These are phyloP conservation scores for Platismatia glauca DNA, from an alignment of 495 filamentous ascomycete genomes.

Conservation along the genomic window DNA sequence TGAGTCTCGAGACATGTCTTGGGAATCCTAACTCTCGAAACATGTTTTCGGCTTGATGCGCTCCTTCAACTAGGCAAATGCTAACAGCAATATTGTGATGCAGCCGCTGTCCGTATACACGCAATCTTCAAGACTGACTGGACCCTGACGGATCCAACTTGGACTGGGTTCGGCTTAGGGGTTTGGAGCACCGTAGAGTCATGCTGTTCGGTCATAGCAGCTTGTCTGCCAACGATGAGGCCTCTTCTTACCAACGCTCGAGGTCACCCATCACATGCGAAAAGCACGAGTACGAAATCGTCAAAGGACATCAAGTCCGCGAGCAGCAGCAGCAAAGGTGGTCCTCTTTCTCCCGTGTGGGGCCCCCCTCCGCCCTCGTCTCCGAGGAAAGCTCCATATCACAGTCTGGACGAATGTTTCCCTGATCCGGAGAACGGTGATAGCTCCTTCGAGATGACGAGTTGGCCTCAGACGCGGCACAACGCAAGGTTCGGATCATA, in stretches of 20 bases:
- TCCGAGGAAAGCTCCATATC: not conserved
- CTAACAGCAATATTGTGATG: not conserved
- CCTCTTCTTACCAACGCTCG: conserved; percentile 37
- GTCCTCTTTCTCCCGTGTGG: not conserved
- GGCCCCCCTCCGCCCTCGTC: not conserved
- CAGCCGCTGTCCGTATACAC: conserved; percentile 42
- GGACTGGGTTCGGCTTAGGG: conserved; percentile 42
- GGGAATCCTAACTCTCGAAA: not conserved
- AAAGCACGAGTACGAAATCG: not conserved
- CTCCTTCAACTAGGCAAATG: not conserved
- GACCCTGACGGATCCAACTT: conserved; percentile 30
- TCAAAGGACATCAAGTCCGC: not conserved
- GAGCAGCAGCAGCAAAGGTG: not conserved
- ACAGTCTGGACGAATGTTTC: not conserved
- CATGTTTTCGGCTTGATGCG: not conserved
- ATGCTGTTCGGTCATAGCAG: conserved; percentile 47
- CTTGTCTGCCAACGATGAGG: conserved; percentile 48
- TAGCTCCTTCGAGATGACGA: not conserved
- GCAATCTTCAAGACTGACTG: conserved; percentile 46
- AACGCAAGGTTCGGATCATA: not conserved
- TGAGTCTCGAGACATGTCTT: not conserved
- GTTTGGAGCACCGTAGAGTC: conserved; percentile 54
- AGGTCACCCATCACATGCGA: not conserved
- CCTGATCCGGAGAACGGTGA: not conserved
- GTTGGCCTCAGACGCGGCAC: not conserved